phyloP scores from a whole-genome alignment of 2,329 filamentous ascomycete species.

The Dactylellina parvicollis region DNA sequence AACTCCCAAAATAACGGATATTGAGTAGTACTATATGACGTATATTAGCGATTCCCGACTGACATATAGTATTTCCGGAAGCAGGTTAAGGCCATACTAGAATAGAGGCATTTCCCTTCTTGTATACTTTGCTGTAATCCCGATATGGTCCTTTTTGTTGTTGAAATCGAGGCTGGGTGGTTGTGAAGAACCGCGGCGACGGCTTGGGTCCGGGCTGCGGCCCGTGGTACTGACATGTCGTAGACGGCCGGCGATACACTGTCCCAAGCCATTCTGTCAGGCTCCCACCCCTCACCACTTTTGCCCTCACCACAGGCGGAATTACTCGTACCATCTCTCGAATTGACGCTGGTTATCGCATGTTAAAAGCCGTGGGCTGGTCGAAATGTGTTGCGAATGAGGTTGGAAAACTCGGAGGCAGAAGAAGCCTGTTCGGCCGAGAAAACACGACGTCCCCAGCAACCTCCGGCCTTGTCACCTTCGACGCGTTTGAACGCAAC shows the following conservation, averaged over 20 bases:
- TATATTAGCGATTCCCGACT: too few species aligned
- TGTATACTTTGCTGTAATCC: slow-evolving; percentile 49
- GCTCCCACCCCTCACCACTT: not conserved
- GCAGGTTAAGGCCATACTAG: slow-evolving; percentile 65
- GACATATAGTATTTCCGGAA: too few species aligned
- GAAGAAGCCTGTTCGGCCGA: slow-evolving; percentile 10
- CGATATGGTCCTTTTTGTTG: slow-evolving; percentile 18
- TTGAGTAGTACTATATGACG: slow-evolving; percentile 67
- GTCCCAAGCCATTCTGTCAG: slow-evolving; percentile 32
- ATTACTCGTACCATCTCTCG: slow-evolving; percentile 47
- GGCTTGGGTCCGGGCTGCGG: not conserved
- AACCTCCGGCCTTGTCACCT: slow-evolving; percentile 27
- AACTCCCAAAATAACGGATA: slow-evolving; percentile 81
- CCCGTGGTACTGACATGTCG: slow-evolving; percentile 30
- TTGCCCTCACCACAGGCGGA: slow-evolving; percentile 20
- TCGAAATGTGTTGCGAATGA: slow-evolving; percentile 44
- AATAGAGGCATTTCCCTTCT: slow-evolving; percentile 49
- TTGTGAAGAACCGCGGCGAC: slow-evolving; percentile 44
- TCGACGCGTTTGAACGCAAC: slow-evolving; percentile 2
- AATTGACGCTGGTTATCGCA: slow-evolving; percentile 31
- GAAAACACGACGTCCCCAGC: not conserved
- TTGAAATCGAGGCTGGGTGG: slow-evolving; percentile 24
- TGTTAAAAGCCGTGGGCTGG: not conserved
- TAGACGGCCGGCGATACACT: slow-evolving; percentile 39
- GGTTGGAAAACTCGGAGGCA: slow-evolving; percentile 36